Conservation (phyloP, 257 asterid genomes). For the Penstemon davidsonii region DNA sequence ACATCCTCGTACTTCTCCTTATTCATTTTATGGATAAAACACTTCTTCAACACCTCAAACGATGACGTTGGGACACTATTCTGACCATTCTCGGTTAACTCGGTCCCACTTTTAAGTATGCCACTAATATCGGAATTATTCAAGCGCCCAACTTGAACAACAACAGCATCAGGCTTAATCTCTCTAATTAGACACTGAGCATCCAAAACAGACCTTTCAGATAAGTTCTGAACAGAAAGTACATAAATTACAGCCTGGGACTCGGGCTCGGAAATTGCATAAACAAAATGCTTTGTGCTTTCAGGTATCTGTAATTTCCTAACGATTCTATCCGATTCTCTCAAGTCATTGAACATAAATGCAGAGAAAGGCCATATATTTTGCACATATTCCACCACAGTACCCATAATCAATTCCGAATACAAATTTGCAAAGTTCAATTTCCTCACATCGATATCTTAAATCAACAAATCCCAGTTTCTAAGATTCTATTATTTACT, state of each 20-base stretch:
- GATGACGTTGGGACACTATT: constrained; percentile 72
- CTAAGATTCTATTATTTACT: neutral
- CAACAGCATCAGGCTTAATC: constrained; percentile 87
- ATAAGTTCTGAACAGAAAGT: constrained; percentile 76
- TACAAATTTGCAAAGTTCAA: neutral
- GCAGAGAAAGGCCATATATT: constrained; percentile 76
- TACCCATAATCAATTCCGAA: constrained; percentile 35
- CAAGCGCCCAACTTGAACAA: constrained; percentile 64
- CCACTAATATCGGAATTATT: constrained; percentile 36
- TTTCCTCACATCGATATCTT: constrained; percentile 22
- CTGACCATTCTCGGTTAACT: constrained; percentile 12
- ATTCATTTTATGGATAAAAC: constrained; percentile 62
- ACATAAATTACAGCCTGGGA: constrained; percentile 64
- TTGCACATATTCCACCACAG: constrained; percentile 49
- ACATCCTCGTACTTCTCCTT: constrained; percentile 74
- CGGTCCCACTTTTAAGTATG: constrained; percentile 27
- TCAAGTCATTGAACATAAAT: constrained; percentile 57
- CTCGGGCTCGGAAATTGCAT: constrained; percentile 68
- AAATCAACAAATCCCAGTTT: constrained; percentile 13
- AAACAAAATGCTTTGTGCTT: constrained; percentile 73
- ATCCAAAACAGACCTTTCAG: constrained; percentile 78
- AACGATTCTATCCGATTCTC: constrained; percentile 65
- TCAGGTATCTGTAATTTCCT: constrained; percentile 69
- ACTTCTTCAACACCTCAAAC: constrained; percentile 71
- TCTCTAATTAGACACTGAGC: constrained; percentile 70